A percentile compares a stretch with the other conserved stretches of the same genome.
These are phyloP conservation scores for Termitomyces sp. DNA, from an alignment of 768 basidiomycete species.

Conservation along the genomic window DNA sequence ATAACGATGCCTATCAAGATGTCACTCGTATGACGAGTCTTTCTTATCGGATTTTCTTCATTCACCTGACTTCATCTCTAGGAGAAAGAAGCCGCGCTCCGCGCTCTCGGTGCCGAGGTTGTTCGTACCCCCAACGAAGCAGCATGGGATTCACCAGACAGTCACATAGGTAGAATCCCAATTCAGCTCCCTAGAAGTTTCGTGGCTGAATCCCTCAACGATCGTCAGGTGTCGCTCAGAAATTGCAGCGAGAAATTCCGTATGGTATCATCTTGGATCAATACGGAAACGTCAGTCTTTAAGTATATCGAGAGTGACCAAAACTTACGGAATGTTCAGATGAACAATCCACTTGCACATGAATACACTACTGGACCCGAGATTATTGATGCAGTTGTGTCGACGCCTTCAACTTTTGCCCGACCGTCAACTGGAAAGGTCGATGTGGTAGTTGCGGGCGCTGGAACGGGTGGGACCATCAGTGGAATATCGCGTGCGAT, in stretches of 20 bases:
- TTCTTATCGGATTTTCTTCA: background rate
- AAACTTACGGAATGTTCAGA: slow-evolving; percentile 27
- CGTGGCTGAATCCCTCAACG: slow-evolving; percentile 87
- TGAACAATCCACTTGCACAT: slow-evolving; percentile 87
- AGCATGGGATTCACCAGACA: slow-evolving; percentile 83
- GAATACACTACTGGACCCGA: slow-evolving; percentile 89
- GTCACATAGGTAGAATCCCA: slow-evolving; percentile 78
- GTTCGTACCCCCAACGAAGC: slow-evolving; percentile 90
- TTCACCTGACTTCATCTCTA: slow-evolving; percentile 16
- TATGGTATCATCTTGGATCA: slow-evolving; percentile 90
- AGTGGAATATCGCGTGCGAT: slow-evolving; percentile 81
- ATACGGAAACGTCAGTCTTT: slow-evolving; percentile 63
- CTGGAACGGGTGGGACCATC: slow-evolving; percentile 94
- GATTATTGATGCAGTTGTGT: slow-evolving; percentile 73
- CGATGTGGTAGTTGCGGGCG: slow-evolving; percentile 77
- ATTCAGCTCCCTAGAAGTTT: slow-evolving; percentile 30
- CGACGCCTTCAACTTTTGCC: slow-evolving; percentile 52
- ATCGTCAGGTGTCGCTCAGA: slow-evolving; percentile 77
- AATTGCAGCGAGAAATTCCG: slow-evolving; percentile 72
- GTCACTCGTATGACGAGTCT: slow-evolving; percentile 49
- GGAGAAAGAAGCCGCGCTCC: slow-evolving; percentile 92
- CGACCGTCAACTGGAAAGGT: slow-evolving; percentile 69
- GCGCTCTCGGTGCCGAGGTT: slow-evolving; percentile 91
- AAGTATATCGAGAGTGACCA: background rate
- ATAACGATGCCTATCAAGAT: slow-evolving; percentile 94